Percentiles rank a stretch among this genome's conserved stretches.
These are phyloP conservation scores for Heterobasidion parviporum DNA, from an alignment of 1,284 basidiomycete species.

Conservation along the genomic window DNA sequence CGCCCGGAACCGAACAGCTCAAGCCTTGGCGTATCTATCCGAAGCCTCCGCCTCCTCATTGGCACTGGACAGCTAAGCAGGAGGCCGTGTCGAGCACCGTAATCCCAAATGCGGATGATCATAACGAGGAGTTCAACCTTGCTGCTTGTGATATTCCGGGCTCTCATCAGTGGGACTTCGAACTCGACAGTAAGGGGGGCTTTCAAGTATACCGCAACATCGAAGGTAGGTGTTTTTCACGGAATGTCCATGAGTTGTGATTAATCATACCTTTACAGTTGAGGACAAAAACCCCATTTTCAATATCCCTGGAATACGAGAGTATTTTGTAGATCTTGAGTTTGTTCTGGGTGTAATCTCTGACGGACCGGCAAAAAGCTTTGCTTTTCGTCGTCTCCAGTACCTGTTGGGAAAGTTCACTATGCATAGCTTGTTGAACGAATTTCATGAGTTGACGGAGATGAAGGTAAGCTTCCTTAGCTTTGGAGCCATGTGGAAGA, in stretches of 20 bases:
- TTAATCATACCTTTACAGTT: constrained; percentile 11
- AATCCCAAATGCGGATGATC: constrained; percentile 18
- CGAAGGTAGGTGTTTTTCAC: constrained; percentile 25
- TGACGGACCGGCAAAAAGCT: constrained; percentile 93
- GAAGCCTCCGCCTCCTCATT: constrained; percentile 84
- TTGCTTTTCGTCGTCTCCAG: constrained; percentile 89
- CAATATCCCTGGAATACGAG: constrained; percentile 79
- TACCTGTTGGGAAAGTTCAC: constrained; percentile 95
- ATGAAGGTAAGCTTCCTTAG: constrained; percentile 69
- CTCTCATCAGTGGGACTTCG: constrained; percentile 52
- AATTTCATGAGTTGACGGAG: constrained; percentile 90
- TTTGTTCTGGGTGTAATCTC: constrained; percentile 80
- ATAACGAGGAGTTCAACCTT: constrained; percentile 54
- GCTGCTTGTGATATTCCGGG: constrained; percentile 67
- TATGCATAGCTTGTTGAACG: constrained; percentile 90
- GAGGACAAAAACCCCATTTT: constrained; percentile 53
- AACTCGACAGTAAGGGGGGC: constrained; percentile 80
- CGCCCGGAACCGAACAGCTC: constrained; percentile 24
- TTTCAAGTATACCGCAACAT: constrained; percentile 67
- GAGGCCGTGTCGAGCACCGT: constrained; percentile 36
- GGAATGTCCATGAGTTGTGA: not conserved
- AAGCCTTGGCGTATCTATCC: constrained; percentile 85
- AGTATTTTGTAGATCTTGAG: constrained; percentile 97
- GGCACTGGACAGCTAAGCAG: constrained; percentile 74
- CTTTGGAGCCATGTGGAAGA: not conserved